Evolutionary conservation across 1,139 yeast genomes (phyloP).

Genomic region (Martiniozyma asiatica): DNA sequence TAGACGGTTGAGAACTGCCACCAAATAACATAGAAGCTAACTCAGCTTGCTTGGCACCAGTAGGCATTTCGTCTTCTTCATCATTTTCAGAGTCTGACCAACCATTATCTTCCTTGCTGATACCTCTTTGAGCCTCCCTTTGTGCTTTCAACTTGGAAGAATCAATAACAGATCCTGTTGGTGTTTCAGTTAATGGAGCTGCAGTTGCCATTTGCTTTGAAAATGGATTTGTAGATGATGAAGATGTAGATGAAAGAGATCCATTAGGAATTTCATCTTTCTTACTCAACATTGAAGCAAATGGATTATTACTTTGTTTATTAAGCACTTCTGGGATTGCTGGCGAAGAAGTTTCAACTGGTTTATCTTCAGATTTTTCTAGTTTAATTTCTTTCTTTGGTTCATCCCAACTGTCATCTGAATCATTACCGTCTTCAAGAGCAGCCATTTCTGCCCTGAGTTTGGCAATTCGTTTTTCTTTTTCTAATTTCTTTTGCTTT

Average conservation of each 20-base stretch:
- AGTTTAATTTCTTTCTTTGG: slow-evolving; percentile 8
- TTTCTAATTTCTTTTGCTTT: slow-evolving; percentile 35
- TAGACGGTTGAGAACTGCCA: slow-evolving; percentile 15
- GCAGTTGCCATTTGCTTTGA: slow-evolving; percentile 30
- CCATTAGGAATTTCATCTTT: slow-evolving; percentile 6
- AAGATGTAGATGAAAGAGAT: slow-evolving; percentile 11
- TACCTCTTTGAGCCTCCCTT: slow-evolving; percentile 55
- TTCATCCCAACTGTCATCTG: slow-evolving; percentile 16
- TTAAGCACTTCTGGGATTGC: slow-evolving; percentile 6
- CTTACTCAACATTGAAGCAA: slow-evolving; percentile 17
- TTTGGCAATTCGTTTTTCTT: slow-evolving; percentile 49
- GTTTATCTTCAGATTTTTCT: slow-evolving; percentile 7
- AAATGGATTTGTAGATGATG: slow-evolving; percentile 29
- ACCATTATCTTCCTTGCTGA: slow-evolving; percentile 29
- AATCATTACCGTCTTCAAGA: slow-evolving; percentile 25
- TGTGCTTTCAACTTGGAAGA: slow-evolving; percentile 49
- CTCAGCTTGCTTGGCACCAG: slow-evolving; percentile 44
- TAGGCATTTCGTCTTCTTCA: slow-evolving; percentile 28
- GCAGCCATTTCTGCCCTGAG: slow-evolving; percentile 55
- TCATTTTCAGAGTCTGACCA: slow-evolving; percentile 43
- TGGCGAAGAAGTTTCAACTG: slow-evolving; percentile 6
- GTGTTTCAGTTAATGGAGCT: slow-evolving; percentile 6
- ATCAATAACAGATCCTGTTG: slow-evolving; percentile 24
- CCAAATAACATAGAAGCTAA: slow-evolving; percentile 47
- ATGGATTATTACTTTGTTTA: slow-evolving; percentile 19